These are phyloP conservation scores for Phytophthora tentaculata DNA, from an alignment of 352 stramenopile species.

Conservation along the genomic window DNA sequence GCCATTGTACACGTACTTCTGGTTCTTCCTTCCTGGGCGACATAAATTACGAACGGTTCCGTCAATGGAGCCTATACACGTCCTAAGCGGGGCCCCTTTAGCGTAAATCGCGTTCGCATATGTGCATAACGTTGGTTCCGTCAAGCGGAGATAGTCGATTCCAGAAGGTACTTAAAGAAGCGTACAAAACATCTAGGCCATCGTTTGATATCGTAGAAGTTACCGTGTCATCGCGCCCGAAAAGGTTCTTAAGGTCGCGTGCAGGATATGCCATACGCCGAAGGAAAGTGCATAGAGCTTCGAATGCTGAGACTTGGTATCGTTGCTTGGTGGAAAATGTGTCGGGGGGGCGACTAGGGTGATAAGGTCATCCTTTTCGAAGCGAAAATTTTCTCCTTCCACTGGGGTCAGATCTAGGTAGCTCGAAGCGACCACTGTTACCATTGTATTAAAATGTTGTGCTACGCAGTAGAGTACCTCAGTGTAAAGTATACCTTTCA, in stretches of 20 bases:
- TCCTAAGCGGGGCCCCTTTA: not conserved
- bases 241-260: not conserved
- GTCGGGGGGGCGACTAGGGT: not conserved
- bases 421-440: too few species aligned
- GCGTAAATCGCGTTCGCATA: not conserved
- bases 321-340: not conserved
- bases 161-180: not conserved
- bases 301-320: not conserved
- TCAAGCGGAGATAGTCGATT: not conserved
- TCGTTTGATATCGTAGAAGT: not conserved
- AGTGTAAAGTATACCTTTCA: too few species aligned
- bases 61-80: constrained; percentile 14
- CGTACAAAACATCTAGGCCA: not conserved
- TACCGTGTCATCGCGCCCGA: not conserved
- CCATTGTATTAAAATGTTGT: too few species aligned
- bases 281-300: not conserved
- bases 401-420: too few species aligned
- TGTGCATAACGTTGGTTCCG: not conserved
- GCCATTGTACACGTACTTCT: constrained; percentile 6
- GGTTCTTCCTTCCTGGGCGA: constrained; percentile 8
- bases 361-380: not conserved
- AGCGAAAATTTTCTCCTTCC: not conserved
- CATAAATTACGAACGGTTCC: constrained; percentile 4
- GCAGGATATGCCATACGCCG: not conserved
- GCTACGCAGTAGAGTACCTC: too few species aligned